Percentiles rank a stretch among this genome's conserved stretches.
phyloP scores from a whole-genome alignment of 202 grass and related monocot genomes.

The Brachypodium distachyon region DNA sequence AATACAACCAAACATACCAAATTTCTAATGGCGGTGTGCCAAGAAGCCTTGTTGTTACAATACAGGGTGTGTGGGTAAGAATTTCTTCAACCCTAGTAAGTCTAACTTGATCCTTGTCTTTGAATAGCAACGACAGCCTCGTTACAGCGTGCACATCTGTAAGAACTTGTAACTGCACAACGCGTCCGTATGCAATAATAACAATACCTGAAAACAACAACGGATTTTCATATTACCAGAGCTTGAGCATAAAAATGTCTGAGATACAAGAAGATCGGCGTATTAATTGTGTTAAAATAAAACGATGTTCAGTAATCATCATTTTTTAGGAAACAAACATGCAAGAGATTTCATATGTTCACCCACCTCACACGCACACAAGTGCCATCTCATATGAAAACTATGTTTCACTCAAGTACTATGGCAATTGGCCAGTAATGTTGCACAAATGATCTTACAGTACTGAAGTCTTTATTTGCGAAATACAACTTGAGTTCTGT shows the following conservation, averaged over 20 bases:
- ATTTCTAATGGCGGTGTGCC: not conserved
- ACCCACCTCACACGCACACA: not conserved
- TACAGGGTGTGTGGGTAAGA: not conserved
- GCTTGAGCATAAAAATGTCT: not conserved
- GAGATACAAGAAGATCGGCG: not conserved
- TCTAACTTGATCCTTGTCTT: constrained; percentile 60
- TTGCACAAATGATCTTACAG: not conserved
- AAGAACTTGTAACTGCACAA: constrained; percentile 48
- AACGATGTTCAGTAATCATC: not conserved
- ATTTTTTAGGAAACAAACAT: not conserved
- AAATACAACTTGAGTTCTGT: not conserved
- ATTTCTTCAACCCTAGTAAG: constrained; percentile 10
- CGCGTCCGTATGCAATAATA: constrained; percentile 94
- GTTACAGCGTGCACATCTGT: constrained; percentile 66
- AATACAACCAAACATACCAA: not conserved
- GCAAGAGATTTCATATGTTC: not conserved
- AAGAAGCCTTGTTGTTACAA: not conserved
- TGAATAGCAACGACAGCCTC: constrained; percentile 66
- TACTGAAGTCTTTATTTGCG: not conserved
- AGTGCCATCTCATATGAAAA: not conserved
- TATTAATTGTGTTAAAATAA: not conserved
- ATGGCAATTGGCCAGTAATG: not conserved
- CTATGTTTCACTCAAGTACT: not conserved
- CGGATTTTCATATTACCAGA: not conserved
- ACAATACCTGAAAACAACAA: constrained; percentile 63